Percentiles rank a stretch among this genome's conserved stretches.
Conservation (phyloP, 2,329 filamentous ascomycete species). For the Microdochium bolleyi region DNA sequence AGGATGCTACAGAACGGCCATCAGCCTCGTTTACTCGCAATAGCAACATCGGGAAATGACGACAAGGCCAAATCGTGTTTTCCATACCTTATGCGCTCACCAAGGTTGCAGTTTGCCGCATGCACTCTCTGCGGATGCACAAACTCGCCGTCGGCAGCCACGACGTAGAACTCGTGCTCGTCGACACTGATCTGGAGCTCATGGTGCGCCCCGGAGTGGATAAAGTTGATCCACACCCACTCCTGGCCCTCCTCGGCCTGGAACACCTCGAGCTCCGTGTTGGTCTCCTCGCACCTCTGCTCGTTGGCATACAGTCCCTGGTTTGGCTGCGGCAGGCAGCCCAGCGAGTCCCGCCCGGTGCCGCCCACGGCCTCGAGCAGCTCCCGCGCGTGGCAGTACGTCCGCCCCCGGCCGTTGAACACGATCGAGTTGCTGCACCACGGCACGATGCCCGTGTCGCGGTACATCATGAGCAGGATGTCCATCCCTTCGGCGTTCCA, state of each 20-base stretch:
- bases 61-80: too few relatives aligned
- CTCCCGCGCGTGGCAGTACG: constrained; percentile 5
- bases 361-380: constrained; percentile 4
- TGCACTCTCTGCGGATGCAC: constrained; percentile 8
- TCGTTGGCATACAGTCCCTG: constrained; percentile 5
- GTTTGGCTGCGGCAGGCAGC: constrained; percentile 17
- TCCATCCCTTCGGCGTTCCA: constrained; percentile 10
- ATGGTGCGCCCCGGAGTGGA: constrained; percentile 9
- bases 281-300: constrained; percentile 5
- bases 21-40: not conserved
- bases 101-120: constrained; percentile 8
- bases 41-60: not conserved
- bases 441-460: constrained; percentile 7
- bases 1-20: constrained; percentile 3
- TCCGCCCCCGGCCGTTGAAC: constrained; percentile 6
- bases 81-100: constrained; percentile 8
- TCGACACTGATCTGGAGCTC: constrained; percentile 8
- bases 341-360: constrained; percentile 5
- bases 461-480: constrained; percentile 8
- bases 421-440: constrained; percentile 9
- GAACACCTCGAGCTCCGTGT: constrained; percentile 6
- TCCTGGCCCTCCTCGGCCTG: constrained; percentile 4
- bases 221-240: constrained; percentile 10
- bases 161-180: constrained; percentile 10
- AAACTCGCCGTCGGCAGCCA: constrained; percentile 9